Conservation (phyloP, 1,284 basidiomycete species). For the Exobasidium cylindrosporum region DNA sequence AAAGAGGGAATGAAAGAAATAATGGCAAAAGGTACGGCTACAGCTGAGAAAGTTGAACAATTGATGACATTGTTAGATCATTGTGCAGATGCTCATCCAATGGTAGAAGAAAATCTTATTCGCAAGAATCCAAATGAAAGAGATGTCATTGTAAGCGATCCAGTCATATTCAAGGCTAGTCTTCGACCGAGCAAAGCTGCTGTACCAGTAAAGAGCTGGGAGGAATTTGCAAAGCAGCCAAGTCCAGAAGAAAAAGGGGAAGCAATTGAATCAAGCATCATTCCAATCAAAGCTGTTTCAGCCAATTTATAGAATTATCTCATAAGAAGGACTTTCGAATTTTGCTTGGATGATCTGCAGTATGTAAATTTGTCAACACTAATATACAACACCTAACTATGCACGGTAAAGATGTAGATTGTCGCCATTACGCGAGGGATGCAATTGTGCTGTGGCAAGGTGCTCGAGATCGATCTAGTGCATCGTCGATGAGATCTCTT, state of each 20-base stretch:
- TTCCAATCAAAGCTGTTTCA: neutral
- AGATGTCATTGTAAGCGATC: slow-evolving; percentile 68
- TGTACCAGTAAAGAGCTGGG: slow-evolving; percentile 53
- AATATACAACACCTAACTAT: no score
- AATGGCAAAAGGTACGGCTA: slow-evolving; percentile 17
- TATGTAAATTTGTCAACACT: no score
- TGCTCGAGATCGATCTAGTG: neutral
- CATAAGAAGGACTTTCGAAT: neutral
- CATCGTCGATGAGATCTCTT: slow-evolving; percentile 17
- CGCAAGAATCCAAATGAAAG: slow-evolving; percentile 57
- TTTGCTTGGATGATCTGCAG: no score
- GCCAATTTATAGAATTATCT: slow-evolving; percentile 12
- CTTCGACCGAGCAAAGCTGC: slow-evolving; percentile 60
- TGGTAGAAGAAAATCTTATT: slow-evolving; percentile 39
- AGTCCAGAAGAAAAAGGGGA: neutral
- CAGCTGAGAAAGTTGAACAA: slow-evolving; percentile 58
- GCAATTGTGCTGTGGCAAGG: slow-evolving; percentile 8
- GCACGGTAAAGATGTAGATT: no score
- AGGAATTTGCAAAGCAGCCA: slow-evolving; percentile 29
- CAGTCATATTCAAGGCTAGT: slow-evolving; percentile 69
- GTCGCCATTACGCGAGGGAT: no score
- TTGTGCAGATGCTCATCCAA: slow-evolving; percentile 63
- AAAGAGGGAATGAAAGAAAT: slow-evolving; percentile 3
- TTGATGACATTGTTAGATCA: slow-evolving; percentile 48
- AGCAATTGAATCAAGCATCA: neutral